Percentiles rank a stretch among this genome's conserved stretches.
These are phyloP conservation scores for Agrostemma githago DNA, from an alignment of 148 eudicot species.

Conservation along the genomic window DNA sequence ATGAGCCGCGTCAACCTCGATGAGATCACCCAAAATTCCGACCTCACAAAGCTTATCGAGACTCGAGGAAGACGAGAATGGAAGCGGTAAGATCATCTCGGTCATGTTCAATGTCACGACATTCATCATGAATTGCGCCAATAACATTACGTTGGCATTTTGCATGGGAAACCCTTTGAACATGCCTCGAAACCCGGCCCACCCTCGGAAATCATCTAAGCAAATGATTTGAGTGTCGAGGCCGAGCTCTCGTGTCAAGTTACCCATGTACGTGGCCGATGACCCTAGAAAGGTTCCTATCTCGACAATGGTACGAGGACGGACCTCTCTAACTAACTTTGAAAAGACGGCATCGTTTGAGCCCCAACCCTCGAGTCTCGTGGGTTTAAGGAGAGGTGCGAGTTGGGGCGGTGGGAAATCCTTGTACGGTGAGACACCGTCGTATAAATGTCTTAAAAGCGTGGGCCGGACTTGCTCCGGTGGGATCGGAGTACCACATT, in stretches of 20 bases:
- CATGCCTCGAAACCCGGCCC: slow-evolving; percentile 14
- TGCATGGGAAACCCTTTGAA: slow-evolving; percentile 9
- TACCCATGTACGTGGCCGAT: slow-evolving; percentile 13
- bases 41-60: slow-evolving; percentile 4
- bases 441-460: not conserved
- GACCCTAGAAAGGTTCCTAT: slow-evolving; percentile 11
- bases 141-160: not conserved
- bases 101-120: not conserved
- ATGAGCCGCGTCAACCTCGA: slow-evolving; percentile 14
- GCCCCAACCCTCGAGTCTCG: slow-evolving; percentile 3
- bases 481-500: slow-evolving; percentile 3
- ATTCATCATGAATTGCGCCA: slow-evolving; percentile 9
- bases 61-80: slow-evolving; percentile 4
- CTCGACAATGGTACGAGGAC: slow-evolving; percentile 8
- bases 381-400: slow-evolving; percentile 1
- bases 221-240: slow-evolving; percentile 11
- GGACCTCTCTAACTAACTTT: not conserved
- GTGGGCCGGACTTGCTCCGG: slow-evolving; percentile 14
- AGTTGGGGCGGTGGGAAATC: slow-evolving; percentile 3
- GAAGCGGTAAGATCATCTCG: not conserved
- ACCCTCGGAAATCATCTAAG: slow-evolving; percentile 11
- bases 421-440: slow-evolving; percentile 14
- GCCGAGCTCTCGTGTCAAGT: not conserved
- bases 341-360: not conserved
- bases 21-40: not conserved